Evolutionary conservation across 164 flowering plant species (phyloP).

Genomic region (Tetracentron sinense): DNA sequence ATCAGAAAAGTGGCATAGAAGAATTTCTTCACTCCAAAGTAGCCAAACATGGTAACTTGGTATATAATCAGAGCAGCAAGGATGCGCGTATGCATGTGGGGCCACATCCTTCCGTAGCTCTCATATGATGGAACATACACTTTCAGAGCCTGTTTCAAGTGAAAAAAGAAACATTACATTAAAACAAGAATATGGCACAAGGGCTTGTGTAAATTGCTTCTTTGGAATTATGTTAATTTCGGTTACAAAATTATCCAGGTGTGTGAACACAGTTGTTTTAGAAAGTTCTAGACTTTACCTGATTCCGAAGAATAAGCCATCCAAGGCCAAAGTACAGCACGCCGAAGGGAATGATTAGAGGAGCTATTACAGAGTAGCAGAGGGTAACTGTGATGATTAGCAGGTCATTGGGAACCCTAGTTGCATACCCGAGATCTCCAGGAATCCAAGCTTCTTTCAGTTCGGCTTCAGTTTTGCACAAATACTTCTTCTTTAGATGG

Average conservation of each 20-base stretch:
- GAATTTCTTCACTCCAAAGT: slow-evolving; percentile 54
- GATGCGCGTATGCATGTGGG: slow-evolving; percentile 69
- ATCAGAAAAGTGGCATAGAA: slow-evolving; percentile 33
- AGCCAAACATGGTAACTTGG: slow-evolving; percentile 82
- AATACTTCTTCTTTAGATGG: slow-evolving; percentile 76
- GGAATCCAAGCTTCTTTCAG: slow-evolving; percentile 87
- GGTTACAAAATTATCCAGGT: too few relatives aligned
- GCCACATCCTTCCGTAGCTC: slow-evolving; percentile 96
- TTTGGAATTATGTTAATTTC: too few relatives aligned
- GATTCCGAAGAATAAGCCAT: slow-evolving; percentile 90
- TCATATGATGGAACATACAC: slow-evolving; percentile 89
- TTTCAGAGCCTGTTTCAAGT: slow-evolving; percentile 62
- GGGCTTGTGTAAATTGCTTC: too few relatives aligned
- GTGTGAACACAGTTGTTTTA: too few relatives aligned
- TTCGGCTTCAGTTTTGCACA: slow-evolving; percentile 89
- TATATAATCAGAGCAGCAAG: slow-evolving; percentile 60
- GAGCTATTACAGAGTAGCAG: slow-evolving; percentile 91
- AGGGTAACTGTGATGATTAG: slow-evolving; percentile 68
- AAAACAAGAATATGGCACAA: neutral
- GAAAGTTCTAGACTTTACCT: slow-evolving; percentile 38
- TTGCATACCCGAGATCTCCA: slow-evolving; percentile 64
- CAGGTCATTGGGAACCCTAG: slow-evolving; percentile 80
- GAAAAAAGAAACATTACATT: neutral
- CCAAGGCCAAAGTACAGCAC: slow-evolving; percentile 78
- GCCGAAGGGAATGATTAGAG: slow-evolving; percentile 81